Base-by-base conservation (phyloP, 2,329 filamentous ascomycete species). In the Rugonectria rugulosa region DNA sequence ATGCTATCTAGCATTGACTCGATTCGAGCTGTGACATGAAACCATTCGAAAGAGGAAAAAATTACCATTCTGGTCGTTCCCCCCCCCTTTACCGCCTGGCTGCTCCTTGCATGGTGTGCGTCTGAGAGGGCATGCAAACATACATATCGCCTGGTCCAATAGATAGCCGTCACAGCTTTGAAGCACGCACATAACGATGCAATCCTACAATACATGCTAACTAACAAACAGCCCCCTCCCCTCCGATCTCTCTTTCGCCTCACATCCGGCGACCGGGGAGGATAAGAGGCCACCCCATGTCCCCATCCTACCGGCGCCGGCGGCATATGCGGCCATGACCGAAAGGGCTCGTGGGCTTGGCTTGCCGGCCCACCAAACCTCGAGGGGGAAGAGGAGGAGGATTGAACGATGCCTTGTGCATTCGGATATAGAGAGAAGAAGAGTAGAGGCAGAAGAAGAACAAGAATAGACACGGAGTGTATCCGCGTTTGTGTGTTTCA, bases 351-450 rank as follows among this genome's bases (percentile, higher is more conserved):
- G 23, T 40, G 36, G 26, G 29, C 29, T 32, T 11, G 31, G 27
- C 57, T 37, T 41, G 32, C 45, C 44, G 46, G 31, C 36, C 42
- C 43, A 47, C 51, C n/a, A n/a, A n/a, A 27, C 29, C 15, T 41
- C 41, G 53, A 59, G 52, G 56, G 59, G 46, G 43, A 44, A 31
- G 29, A 50, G 37, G 32, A 21, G 32, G 36, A 50, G 37, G 4
- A 32, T 20, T n/a, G 36, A 40, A 40, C 19, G 5, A n/a, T 19
- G 19, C 11, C n/a, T n/a, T n/a, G 15, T 7, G 34, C 15, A 19
- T 3, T 5, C 20, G 34, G 34, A 17, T 21, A 45, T 17, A 5
- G 27, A 23, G 19, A n/a, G n/a, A 14, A 20, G 23, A 32, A 8
- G 10, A 20, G 11, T 5, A 19, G n/a, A 32, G 14, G n/a, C 26